Evolutionary conservation across 495 filamentous ascomycete species (phyloP), one percentile per base, ranked within the genome.

Genomic region (Trypethelium eluteriae): DNA sequence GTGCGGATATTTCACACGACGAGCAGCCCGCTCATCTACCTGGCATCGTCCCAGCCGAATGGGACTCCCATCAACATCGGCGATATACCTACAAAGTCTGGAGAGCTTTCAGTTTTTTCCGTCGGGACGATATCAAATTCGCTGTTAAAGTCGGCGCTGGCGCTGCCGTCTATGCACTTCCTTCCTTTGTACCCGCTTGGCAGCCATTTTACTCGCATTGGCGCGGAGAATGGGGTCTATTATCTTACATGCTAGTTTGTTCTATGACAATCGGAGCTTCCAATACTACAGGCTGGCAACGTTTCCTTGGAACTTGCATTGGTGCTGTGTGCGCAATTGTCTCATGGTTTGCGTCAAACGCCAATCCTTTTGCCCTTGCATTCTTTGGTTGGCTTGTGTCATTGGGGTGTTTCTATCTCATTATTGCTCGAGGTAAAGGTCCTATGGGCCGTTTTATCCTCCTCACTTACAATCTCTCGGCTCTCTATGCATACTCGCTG

Each of bases 231-330:
- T 98, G 94, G 94, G 94, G 93, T 12, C 80, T 98, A 1, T 75
- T 98, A 46, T 96, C 93, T 0, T 98, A 96, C 78, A 98, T 98
- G 94, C 83, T 98, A 64, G 94, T 98, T 18, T 96, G 93, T 75
- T 89, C 90, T 5, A 97, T 97, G 93, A 98, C 93, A 0, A 91
- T 96, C 49, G 94, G 94, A 10, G 90, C 93, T 25, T 90, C 91
- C 14, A 98, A 98, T 71, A 96, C 92, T 25, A 96, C 93, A 4
- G 92, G 91, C 3, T 85, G 82, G 77, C 82, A 91, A 64, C 87
- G 94, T 67, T 94, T 97, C 70, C 77, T 89, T n/a, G 94, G 94
- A 63, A 98, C 93, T 5, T 82, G 89, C 65, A 78, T 96, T 34
- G 94, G 94, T 25, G 92, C 91, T 14, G 69, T 83, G 6, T 86